These are phyloP conservation scores for Sordariomycetes sp. DNA, from an alignment of 2,329 filamentous ascomycete genomes.

Conservation along the genomic window DNA sequence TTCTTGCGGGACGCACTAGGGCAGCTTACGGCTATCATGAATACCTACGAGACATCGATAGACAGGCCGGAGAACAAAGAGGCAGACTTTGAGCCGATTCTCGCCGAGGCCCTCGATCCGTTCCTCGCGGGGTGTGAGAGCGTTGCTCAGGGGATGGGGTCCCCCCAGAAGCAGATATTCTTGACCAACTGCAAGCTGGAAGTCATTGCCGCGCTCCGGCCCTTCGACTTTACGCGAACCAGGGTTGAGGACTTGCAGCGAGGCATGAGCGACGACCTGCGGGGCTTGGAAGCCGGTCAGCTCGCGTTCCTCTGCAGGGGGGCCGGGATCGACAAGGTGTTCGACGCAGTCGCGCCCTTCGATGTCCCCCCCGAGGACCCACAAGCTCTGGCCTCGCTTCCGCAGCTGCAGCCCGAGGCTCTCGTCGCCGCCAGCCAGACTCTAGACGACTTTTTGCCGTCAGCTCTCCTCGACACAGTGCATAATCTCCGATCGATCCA, in stretches of 20 bases:
- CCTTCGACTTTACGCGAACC: conserved; percentile 50
- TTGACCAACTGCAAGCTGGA: conserved; percentile 57
- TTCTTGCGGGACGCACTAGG: conserved; percentile 74
- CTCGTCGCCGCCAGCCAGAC: conserved; percentile 59
- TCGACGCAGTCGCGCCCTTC: conserved; percentile 18
- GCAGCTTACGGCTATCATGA: conserved; percentile 65
- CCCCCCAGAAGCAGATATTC: conserved; percentile 54
- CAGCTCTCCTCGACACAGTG: conserved; percentile 82
- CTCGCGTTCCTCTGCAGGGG: conserved; percentile 57
- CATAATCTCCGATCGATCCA: conserved; percentile 66
- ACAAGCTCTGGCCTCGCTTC: conserved; percentile 29
- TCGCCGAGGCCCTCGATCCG: conserved; percentile 72
- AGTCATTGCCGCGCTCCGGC: conserved; percentile 38
- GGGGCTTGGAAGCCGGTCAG: conserved; percentile 52
- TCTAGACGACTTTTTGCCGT: conserved; percentile 84
- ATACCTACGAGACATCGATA: conserved; percentile 75
- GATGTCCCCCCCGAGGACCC: conserved; percentile 30
- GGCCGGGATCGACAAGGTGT: conserved; percentile 59
- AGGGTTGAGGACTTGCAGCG: conserved; percentile 42
- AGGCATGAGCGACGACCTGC: conserved; percentile 38
- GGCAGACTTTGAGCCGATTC: conserved; percentile 59
- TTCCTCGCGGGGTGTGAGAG: conserved; percentile 67
- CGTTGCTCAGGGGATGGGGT: conserved; percentile 46
- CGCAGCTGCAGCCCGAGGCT: conserved; percentile 42
- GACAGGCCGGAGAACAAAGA: conserved; percentile 44